These are phyloP conservation scores for Colletotrichum eremochloae DNA, from an alignment of 2,329 filamentous ascomycete species.

Conservation along the genomic window DNA sequence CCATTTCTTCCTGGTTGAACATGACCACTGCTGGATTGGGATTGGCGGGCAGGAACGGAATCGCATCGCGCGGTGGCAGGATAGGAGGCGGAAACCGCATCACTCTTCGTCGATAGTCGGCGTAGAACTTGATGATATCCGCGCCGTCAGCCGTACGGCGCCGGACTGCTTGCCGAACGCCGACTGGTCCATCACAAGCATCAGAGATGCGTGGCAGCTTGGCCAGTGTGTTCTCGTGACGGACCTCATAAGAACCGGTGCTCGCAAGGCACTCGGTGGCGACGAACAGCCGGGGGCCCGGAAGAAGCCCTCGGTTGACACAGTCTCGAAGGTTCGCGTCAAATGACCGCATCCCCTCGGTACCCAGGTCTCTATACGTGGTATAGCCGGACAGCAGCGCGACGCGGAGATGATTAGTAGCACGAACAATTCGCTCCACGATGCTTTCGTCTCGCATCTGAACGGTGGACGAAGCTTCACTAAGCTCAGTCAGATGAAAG, in stretches of 20 bases:
- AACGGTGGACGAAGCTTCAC: constrained; percentile 45
- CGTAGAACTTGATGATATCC: constrained; percentile 66
- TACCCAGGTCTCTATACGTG: constrained; percentile 69
- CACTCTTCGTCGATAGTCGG: constrained; percentile 60
- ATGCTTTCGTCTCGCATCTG: constrained; percentile 71
- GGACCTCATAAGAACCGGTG: constrained; percentile 63
- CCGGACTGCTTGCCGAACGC: constrained; percentile 60
- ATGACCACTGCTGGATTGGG: constrained; percentile 59
- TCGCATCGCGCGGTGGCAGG: constrained; percentile 2
- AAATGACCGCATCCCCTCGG: constrained; percentile 63
- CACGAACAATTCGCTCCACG: constrained; percentile 68
- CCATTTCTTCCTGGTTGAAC: constrained; percentile 64
- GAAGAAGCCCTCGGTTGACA: constrained; percentile 66
- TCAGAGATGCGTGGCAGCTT: constrained; percentile 53
- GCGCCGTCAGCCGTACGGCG: constrained; percentile 62
- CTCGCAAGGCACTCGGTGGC: constrained; percentile 65
- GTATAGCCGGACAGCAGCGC: constrained; percentile 71
- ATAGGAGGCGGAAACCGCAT: constrained; percentile 57
- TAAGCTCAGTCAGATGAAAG: constrained; percentile 16
- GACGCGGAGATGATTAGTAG: constrained; percentile 64
- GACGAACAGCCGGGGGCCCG: constrained; percentile 68
- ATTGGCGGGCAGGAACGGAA: constrained; percentile 48
- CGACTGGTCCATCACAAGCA: constrained; percentile 61
- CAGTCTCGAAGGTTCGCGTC: constrained; percentile 66
- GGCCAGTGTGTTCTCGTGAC: constrained; percentile 59